Evolutionary conservation across 164 flowering plant genomes (phyloP).

Genomic region (Chimonanthus praecox): DNA sequence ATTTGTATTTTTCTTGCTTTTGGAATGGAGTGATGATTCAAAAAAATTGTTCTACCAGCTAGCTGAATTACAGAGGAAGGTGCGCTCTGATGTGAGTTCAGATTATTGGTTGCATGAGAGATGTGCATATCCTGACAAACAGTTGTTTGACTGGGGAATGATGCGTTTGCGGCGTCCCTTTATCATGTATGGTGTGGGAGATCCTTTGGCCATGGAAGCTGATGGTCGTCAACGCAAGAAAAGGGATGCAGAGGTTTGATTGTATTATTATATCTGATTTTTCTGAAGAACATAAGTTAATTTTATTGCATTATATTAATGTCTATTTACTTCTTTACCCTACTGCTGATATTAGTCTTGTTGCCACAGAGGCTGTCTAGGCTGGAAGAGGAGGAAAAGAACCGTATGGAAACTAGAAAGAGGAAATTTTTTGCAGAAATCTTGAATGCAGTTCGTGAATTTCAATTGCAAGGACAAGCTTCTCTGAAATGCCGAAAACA

Average conservation of each 20-base stretch:
- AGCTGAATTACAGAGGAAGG: conserved; percentile 74
- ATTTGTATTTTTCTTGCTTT: not conserved
- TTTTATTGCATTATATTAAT: not conserved
- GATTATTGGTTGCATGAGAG: conserved; percentile 76
- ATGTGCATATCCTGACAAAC: conserved; percentile 75
- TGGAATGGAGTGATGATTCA: conserved; percentile 24
- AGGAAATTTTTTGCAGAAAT: conserved; percentile 89
- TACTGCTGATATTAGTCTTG: conserved; percentile 6
- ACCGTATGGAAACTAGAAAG: conserved; percentile 65
- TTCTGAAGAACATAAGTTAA: not conserved
- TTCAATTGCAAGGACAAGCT: conserved; percentile 83
- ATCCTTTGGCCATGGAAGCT: conserved; percentile 70
- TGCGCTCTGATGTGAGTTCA: conserved; percentile 75
- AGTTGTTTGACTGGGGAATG: conserved; percentile 91
- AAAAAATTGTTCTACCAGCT: conserved; percentile 53
- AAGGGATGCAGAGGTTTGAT: conserved; percentile 80
- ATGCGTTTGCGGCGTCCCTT: conserved; percentile 59
- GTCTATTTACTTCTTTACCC: not conserved
- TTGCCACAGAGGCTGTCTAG: conserved; percentile 76
- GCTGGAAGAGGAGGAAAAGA: conserved; percentile 82
- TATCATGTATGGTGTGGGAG: conserved; percentile 62
- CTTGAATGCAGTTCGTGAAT: conserved; percentile 82
- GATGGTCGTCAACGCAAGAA: conserved; percentile 86
- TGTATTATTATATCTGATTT: not conserved
- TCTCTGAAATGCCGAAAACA: conserved; percentile 77